These are phyloP conservation scores for Saccharata proteae DNA, from an alignment of 2,329 filamentous ascomycete genomes.

Conservation along the genomic window DNA sequence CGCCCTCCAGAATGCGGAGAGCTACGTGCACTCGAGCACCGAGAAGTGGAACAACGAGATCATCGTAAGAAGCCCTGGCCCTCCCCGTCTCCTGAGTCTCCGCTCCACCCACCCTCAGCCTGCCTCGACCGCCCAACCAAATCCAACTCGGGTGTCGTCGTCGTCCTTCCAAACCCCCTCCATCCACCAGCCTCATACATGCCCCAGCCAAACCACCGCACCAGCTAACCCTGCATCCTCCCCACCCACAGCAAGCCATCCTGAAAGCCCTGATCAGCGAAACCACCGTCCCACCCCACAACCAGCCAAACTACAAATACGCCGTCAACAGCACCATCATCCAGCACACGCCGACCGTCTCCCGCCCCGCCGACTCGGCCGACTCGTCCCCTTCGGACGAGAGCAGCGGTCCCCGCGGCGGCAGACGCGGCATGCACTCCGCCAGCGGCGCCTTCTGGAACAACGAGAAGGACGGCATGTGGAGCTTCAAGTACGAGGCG, in stretches of 20 bases:
- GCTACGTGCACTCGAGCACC: conserved; percentile 80
- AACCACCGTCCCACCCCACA: conserved; percentile 46
- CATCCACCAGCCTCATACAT: not conserved
- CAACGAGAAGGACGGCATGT: conserved; percentile 81
- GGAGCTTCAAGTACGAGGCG: conserved; percentile 72
- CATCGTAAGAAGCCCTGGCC: conserved; percentile 52
- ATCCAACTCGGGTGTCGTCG: not conserved
- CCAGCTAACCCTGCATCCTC: conserved; percentile 11
- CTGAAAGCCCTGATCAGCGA: conserved; percentile 68
- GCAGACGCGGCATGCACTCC: conserved; percentile 81
- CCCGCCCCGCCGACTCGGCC: conserved; percentile 35
- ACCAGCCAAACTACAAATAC: conserved; percentile 70
- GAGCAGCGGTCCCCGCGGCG: conserved; percentile 58
- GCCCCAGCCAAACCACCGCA: not conserved
- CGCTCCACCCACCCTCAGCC: conserved; percentile 1
- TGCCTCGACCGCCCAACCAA: conserved; percentile 10
- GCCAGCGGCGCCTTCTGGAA: conserved; percentile 82
- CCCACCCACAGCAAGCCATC: conserved; percentile 51
- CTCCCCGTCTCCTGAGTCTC: conserved; percentile 4
- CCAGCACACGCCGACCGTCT: conserved; percentile 49
- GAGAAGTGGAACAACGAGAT: conserved; percentile 84
- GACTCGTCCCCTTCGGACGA: conserved; percentile 37
- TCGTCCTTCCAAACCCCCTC: not conserved
- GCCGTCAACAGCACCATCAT: conserved; percentile 97
- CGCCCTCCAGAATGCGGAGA: conserved; percentile 60